Base-by-base conservation (phyloP, 208 protist species). In the Wallacemonas sp. region DNA sequence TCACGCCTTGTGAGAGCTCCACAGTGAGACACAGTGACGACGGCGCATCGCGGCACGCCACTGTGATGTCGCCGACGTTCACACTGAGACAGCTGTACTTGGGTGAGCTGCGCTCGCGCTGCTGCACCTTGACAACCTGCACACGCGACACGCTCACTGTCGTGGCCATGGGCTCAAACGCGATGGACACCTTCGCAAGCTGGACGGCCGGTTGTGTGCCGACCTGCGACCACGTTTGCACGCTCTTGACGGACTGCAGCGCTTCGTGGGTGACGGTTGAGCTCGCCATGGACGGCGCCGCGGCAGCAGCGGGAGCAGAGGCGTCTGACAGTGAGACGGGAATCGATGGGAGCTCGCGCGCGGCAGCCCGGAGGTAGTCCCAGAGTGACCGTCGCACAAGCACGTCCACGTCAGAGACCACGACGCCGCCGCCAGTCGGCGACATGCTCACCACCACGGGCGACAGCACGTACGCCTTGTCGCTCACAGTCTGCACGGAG, bases 361-460 rank as follows among this genome's bases (percentile, higher is more conserved):
- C 26, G 26, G 52, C 30, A 19, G 23, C 44, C 30, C 33, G 66
- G 12, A 26, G 16, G 52, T 69, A 69, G n/a, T 32, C 65, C 77
- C 77, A 83, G 34, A 70, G 66, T 49, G 64, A 54, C 0, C 41
- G 47, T 33, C 54, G 23, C 19, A 78, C 32, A 48, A 39, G 72
- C 11, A 83, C 23, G 38, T 64, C 44, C n/a, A 83, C 39, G 2
- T 63, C 68, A 14, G 77, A 76, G n/a, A 83, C 47, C 1, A 72
- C 44, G 8, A 83, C 58, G 36, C 49, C 56, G 46, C 66, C 68
- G 48, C 46, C 60, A 3, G 27, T 56, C 0, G 71, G 38, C 1
- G 52, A 65, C 72, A 79, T 73, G 49, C 61, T 62, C 46, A 79
- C 68, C 34, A 70, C 72, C 2, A 83, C 4, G 33, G 77, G 77